phyloP scores from a whole-genome alignment of 2,329 filamentous ascomycete species.

The Diplodia sapinea region DNA sequence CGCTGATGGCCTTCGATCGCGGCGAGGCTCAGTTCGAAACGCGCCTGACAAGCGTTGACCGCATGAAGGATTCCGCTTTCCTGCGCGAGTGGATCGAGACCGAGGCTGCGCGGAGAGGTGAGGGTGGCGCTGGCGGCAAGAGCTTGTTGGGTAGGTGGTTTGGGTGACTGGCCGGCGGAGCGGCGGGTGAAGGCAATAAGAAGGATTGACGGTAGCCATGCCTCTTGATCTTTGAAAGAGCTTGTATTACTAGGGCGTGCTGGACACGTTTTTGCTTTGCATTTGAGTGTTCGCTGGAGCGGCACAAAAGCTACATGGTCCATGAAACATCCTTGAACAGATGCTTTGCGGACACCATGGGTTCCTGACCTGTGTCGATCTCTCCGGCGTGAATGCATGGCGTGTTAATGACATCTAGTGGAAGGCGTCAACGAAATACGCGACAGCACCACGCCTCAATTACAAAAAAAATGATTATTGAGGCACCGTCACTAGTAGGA shows the following conservation, averaged over 20 bases:
- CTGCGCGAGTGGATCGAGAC: constrained; percentile 55
- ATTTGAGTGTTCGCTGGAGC: background rate
- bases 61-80: constrained; percentile 54
- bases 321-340: background rate
- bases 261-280: background rate
- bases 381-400: too few relatives aligned
- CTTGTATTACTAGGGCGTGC: background rate
- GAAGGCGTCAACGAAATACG: too few relatives aligned
- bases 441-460: too few relatives aligned
- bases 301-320: background rate
- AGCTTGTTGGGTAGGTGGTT: constrained; percentile 28
- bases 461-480: too few relatives aligned
- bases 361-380: too few relatives aligned
- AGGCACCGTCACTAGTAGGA: too few relatives aligned
- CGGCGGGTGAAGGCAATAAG: background rate
- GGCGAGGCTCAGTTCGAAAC: constrained; percentile 58
- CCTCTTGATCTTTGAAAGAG: background rate
- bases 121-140: constrained; percentile 35
- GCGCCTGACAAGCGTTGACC: constrained; percentile 50
- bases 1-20: constrained; percentile 57
- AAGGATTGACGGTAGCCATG: background rate
- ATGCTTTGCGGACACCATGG: background rate
- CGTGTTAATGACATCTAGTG: too few relatives aligned
- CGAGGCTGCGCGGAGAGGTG: constrained; percentile 62
- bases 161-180: constrained; percentile 18